These are phyloP conservation scores for Hymenoscyphus salicellus DNA, from an alignment of 2,329 filamentous ascomycete species.

Conservation along the genomic window DNA sequence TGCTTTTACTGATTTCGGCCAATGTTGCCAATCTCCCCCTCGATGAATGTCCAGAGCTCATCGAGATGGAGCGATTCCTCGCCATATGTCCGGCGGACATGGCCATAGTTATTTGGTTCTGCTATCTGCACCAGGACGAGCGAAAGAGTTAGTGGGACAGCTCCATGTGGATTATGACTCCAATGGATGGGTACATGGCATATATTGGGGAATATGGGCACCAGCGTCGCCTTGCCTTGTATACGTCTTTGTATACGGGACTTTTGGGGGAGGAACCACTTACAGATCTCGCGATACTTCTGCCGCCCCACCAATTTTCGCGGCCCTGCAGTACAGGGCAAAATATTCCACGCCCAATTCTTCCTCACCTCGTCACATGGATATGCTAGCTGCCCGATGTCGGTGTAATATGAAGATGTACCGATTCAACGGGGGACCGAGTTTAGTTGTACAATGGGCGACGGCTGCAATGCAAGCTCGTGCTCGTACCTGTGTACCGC, in stretches of 20 bases:
- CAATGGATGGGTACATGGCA: constrained; percentile 27
- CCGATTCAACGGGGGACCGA: constrained; percentile 24
- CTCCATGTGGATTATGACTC: constrained; percentile 27
- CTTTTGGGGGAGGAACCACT: constrained; percentile 22
- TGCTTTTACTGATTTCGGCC: constrained; percentile 48
- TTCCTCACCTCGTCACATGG: constrained; percentile 35
- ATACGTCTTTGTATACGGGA: constrained; percentile 12
- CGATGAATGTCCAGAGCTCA: constrained; percentile 53
- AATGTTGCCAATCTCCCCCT: constrained; percentile 43
- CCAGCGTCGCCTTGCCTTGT: constrained; percentile 20
- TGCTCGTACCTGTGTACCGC: constrained; percentile 19
- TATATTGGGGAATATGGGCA: constrained; percentile 18
- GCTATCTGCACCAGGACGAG: constrained; percentile 29
- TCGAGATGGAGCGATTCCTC: constrained; percentile 58
- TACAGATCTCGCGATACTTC: constrained; percentile 32
- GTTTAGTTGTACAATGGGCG: constrained; percentile 23
- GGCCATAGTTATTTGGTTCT: constrained; percentile 38
- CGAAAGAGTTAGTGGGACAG: constrained; percentile 32
- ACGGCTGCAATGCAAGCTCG: constrained; percentile 27
- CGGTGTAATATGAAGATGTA: constrained; percentile 21
- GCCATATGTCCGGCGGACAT: constrained; percentile 58
- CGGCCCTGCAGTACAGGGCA: constrained; percentile 36
- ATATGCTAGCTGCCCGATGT: constrained; percentile 28
- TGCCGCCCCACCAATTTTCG: constrained; percentile 32
- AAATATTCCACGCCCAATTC: constrained; percentile 35